A percentile compares a stretch with the other conserved stretches of the same genome.
Conservation (phyloP, 192 early-diverging fungal species). For the Linnemannia exigua region DNA sequence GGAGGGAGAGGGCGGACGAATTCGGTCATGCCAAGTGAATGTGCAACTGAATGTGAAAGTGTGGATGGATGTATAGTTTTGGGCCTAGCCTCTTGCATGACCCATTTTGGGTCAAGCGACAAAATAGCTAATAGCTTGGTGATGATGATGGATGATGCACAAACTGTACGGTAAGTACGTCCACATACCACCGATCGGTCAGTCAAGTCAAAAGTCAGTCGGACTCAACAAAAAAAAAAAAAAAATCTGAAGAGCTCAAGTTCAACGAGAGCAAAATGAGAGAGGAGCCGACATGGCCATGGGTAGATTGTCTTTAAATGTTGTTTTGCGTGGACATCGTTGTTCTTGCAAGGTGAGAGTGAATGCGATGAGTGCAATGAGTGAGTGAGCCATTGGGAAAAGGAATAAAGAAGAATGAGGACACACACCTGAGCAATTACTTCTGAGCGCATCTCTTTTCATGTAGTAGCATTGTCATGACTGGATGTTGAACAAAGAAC, state of each 20-base stretch:
- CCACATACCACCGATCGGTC: background rate
- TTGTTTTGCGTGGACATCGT: too few species aligned
- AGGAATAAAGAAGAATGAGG: background rate
- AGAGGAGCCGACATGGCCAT: background rate
- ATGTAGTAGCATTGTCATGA: background rate
- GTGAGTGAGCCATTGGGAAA: background rate
- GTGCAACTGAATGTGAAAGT: too few species aligned
- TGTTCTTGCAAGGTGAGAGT: background rate
- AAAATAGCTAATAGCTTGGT: background rate
- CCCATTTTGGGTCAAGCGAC: constrained; percentile 1
- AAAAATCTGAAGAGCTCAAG: too few species aligned
- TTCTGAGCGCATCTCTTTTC: background rate
- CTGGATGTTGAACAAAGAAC: background rate
- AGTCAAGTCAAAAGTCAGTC: background rate
- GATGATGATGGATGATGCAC: background rate
- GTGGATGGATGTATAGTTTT: background rate
- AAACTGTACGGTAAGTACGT: background rate
- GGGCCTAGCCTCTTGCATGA: background rate
- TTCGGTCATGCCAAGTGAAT: background rate
- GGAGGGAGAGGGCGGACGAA: too few species aligned
- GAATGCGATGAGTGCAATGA: too few species aligned
- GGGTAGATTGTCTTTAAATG: too few species aligned
- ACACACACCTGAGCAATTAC: background rate
- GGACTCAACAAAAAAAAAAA: background rate
- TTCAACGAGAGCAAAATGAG: too few species aligned